Evolutionary conservation across 306 rosid species (phyloP).

Genomic region (Sicyos edulis): DNA sequence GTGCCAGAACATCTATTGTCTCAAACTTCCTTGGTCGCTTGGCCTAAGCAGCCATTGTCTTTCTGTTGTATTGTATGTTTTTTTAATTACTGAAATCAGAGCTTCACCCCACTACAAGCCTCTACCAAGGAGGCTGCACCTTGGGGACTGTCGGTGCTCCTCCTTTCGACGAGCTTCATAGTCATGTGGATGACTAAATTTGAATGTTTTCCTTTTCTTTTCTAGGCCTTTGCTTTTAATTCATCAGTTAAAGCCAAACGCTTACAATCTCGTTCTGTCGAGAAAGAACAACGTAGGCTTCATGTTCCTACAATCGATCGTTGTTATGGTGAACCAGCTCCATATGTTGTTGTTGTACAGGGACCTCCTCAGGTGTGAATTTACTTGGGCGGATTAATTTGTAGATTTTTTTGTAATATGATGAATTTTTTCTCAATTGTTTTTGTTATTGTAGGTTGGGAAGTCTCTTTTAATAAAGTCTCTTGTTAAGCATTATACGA

Average conservation of each 20-base stretch:
- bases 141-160: too few relatives aligned
- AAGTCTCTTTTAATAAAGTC: constrained; percentile 79
- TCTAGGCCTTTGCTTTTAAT: constrained; percentile 62
- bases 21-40: too few relatives aligned
- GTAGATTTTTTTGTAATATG: background rate
- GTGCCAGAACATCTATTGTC: too few relatives aligned
- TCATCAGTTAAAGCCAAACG: constrained; percentile 76
- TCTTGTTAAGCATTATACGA: constrained; percentile 75
- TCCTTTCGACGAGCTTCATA: background rate
- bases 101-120: too few relatives aligned
- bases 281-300: constrained; percentile 93
- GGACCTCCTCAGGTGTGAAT: constrained; percentile 76
- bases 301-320: constrained; percentile 72
- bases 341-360: constrained; percentile 74
- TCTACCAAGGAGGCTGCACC: too few relatives aligned
- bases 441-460: constrained; percentile 55
- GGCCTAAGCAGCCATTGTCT: too few relatives aligned
- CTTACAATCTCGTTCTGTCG: constrained; percentile 77
- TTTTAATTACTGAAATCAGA: too few relatives aligned
- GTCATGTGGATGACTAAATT: background rate
- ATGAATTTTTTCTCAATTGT: background rate
- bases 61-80: too few relatives aligned
- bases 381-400: background rate
- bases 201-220: background rate
- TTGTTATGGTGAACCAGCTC: constrained; percentile 70